Conservation (phyloP, 1,284 basidiomycete genomes). For the Apiotrichum gracile region DNA sequence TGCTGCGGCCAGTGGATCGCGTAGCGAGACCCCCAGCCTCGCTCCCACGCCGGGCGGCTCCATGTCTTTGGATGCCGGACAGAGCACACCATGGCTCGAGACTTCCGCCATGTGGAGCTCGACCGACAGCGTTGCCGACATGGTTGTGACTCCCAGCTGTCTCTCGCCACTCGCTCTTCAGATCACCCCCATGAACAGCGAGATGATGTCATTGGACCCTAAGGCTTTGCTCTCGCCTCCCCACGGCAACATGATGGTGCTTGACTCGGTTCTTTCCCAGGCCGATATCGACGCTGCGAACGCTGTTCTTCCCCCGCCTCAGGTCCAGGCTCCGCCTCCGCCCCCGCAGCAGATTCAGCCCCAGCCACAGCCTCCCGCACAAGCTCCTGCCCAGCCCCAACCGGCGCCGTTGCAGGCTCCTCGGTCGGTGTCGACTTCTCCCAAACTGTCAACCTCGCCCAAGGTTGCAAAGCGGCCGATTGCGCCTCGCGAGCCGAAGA, state of each 20-base stretch:
- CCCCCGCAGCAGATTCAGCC: neutral
- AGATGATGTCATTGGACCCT: constrained; percentile 16
- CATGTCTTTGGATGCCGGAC: constrained; percentile 1
- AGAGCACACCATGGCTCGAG: constrained; percentile 13
- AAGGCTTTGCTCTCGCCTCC: constrained; percentile 15
- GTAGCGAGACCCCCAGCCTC: constrained; percentile 2
- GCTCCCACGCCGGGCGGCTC: constrained; percentile 7
- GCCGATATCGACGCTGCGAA: constrained; percentile 22
- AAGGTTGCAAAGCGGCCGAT: neutral
- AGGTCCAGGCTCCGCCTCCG: neutral
- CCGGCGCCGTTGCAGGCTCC: neutral
- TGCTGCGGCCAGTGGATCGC: constrained; percentile 4
- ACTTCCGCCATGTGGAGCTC: constrained; percentile 4
- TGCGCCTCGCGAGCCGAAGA: neutral
- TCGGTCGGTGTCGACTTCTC: neutral
- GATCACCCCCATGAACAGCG: constrained; percentile 5
- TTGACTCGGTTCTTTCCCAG: constrained; percentile 25
- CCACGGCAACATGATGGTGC: constrained; percentile 16
- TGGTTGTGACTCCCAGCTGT: constrained; percentile 3
- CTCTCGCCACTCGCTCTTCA: constrained; percentile 34
- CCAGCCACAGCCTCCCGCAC: neutral
- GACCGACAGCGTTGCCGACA: constrained; percentile 8
- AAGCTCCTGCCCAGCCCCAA: neutral
- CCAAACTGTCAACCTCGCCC: neutral
- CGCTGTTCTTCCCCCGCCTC: neutral